Conservation (phyloP, 257 asterid genomes). For the Asclepias syriaca region DNA sequence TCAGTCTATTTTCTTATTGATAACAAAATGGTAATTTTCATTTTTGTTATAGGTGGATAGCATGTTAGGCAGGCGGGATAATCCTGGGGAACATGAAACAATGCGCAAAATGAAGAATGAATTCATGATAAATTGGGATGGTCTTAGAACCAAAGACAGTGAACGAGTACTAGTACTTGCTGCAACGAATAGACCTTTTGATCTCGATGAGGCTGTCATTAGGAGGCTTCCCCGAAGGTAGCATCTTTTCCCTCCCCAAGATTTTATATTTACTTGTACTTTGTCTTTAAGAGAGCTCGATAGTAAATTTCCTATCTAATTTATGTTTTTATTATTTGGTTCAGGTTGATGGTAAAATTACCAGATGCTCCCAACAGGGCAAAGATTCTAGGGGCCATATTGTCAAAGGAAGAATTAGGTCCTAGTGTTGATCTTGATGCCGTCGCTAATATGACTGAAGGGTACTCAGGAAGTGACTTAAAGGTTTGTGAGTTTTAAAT, state of each 20-base stretch:
- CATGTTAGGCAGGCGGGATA: conserved; percentile 92
- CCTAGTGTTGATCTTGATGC: conserved; percentile 71
- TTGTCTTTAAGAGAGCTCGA: background rate
- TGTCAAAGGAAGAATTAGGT: conserved; percentile 81
- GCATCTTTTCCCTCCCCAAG: background rate
- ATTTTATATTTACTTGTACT: background rate
- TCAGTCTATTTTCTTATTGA: background rate
- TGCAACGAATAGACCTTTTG: conserved; percentile 96
- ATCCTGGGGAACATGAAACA: conserved; percentile 90
- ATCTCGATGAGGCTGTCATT: conserved; percentile 93
- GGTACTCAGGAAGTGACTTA: conserved; percentile 97
- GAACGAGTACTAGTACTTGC: conserved; percentile 94
- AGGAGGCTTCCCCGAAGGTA: conserved; percentile 91
- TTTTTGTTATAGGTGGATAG: conserved; percentile 63
- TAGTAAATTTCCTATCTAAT: background rate
- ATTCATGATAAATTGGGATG: conserved; percentile 98
- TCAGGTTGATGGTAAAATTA: conserved; percentile 88
- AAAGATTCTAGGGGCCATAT: conserved; percentile 73
- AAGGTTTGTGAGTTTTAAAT: conserved; percentile 44
- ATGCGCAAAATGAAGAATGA: conserved; percentile 99
- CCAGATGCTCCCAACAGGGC: conserved; percentile 92
- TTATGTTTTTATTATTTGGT: conserved; percentile 3
- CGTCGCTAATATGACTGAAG: conserved; percentile 81
- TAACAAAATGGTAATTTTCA: background rate
- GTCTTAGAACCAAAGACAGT: conserved; percentile 81